Percentiles rank a stretch among this genome's conserved stretches.
phyloP scores from a whole-genome alignment of 495 filamentous ascomycete species.

The Penicillium bovifimosum region DNA sequence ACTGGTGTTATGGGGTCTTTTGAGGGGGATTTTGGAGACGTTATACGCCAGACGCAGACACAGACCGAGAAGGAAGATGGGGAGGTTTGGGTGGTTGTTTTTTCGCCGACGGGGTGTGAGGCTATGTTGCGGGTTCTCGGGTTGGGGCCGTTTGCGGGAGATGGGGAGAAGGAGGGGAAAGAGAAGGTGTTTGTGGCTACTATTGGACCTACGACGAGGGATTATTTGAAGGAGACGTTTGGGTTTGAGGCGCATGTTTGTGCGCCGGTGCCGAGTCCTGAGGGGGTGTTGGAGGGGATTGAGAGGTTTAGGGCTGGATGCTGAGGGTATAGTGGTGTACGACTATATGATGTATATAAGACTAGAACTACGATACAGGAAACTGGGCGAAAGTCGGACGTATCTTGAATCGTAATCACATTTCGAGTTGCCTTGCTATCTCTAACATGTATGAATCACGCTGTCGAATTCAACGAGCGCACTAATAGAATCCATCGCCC shows the following conservation, averaged over 20 bases:
- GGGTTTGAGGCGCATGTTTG: constrained; percentile 75
- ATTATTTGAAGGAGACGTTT: constrained; percentile 61
- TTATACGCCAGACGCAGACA: constrained; percentile 9
- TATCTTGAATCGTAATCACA: constrained; percentile 4
- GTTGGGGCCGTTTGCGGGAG: background rate
- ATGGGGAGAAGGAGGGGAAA: constrained; percentile 14
- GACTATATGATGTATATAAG: background rate
- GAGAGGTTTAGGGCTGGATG: constrained; percentile 40
- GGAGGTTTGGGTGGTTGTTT: constrained; percentile 80
- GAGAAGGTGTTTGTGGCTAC: constrained; percentile 61
- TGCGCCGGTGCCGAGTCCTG: constrained; percentile 73
- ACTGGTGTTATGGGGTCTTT: constrained; percentile 77
- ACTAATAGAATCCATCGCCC: constrained; percentile 10
- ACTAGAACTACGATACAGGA: background rate
- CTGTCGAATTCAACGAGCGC: constrained; percentile 5
- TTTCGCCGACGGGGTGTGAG: constrained; percentile 85
- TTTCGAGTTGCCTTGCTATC: constrained; percentile 8
- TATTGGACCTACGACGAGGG: constrained; percentile 90
- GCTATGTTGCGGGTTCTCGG: constrained; percentile 67
- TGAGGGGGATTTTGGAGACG: constrained; percentile 51
- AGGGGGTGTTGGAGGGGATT: constrained; percentile 72
- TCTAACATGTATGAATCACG: constrained; percentile 11
- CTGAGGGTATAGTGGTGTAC: background rate
- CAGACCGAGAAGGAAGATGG: constrained; percentile 6
- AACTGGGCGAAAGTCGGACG: background rate